A percentile compares a stretch with the other conserved stretches of the same genome.
phyloP scores from a whole-genome alignment of 2,329 filamentous ascomycete species.

The Nemania sp. region DNA sequence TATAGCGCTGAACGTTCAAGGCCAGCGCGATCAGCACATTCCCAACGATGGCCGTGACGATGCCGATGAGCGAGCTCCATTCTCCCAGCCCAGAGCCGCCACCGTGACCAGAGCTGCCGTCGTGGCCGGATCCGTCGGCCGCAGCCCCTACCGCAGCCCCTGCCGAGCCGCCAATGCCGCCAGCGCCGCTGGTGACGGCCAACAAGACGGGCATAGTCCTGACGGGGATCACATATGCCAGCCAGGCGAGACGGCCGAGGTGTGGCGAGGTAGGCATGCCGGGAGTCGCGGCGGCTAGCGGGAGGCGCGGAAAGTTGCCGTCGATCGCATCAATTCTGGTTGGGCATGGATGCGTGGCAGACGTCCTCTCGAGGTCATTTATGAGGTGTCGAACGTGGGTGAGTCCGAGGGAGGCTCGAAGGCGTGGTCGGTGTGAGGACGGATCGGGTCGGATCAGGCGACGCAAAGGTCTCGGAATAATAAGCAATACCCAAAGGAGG shows the following conservation, averaged over 20 bases:
- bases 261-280: neutral
- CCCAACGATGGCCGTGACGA: conserved; percentile 87
- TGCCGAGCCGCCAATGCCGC: conserved; percentile 6
- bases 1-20: conserved; percentile 94
- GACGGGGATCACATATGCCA: conserved; percentile 16
- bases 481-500: neutral
- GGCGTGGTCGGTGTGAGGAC: conserved; percentile 6
- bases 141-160: conserved; percentile 21
- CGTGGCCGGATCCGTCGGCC: conserved; percentile 37
- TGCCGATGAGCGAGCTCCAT: conserved; percentile 95
- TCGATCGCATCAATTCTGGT: conserved; percentile 22
- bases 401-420: neutral
- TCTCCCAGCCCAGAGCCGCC: conserved; percentile 58
- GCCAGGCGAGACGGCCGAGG: conserved; percentile 4
- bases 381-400: neutral
- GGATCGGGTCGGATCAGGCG: conserved; percentile 12
- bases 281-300: conserved; percentile 21
- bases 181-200: conserved; percentile 21
- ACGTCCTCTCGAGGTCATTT: conserved; percentile 22
- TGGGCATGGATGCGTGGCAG: conserved; percentile 21
- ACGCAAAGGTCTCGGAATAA: neutral
- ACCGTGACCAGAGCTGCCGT: conserved; percentile 39
- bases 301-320: conserved; percentile 19
- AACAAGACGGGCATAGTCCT: conserved; percentile 30
- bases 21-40: conserved; percentile 95